phyloP scores from a whole-genome alignment of 1,139 yeast genomes.

The Sugiyamaella novakii region DNA sequence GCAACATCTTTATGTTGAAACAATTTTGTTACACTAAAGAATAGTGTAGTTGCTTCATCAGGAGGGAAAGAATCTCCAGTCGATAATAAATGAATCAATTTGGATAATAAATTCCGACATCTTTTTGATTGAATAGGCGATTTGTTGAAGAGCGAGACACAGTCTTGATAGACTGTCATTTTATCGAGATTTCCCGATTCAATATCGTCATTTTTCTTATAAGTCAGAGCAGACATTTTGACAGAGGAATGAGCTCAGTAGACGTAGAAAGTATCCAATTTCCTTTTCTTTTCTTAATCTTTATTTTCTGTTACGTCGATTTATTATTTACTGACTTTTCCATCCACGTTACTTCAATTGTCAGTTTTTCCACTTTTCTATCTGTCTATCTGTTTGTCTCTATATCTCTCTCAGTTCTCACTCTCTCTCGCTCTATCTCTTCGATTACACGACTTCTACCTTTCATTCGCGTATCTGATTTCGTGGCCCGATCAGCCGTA shows the following conservation, averaged over 20 bases:
- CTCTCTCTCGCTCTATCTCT: background rate
- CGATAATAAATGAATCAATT: conserved; percentile 65
- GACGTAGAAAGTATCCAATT: background rate
- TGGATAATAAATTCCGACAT: conserved; percentile 77
- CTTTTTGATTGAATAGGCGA: conserved; percentile 86
- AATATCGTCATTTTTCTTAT: conserved; percentile 81
- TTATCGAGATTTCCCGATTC: conserved; percentile 80
- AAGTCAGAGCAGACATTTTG: conserved; percentile 73
- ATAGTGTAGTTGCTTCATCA: conserved; percentile 87
- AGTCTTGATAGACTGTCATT: conserved; percentile 97
- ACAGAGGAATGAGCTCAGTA: no score
- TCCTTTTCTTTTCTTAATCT: background rate
- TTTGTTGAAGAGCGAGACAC: conserved; percentile 89
- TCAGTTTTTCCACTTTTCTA: no score
- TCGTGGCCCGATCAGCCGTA: conserved; percentile 15
- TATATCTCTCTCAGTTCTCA: no score
- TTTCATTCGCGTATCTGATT: conserved; percentile 8
- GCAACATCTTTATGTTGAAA: conserved; percentile 92
- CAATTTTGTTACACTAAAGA: conserved; percentile 90
- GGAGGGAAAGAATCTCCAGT: conserved; percentile 86
- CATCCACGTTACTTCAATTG: no score
- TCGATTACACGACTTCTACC: conserved; percentile 1
- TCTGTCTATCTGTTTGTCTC: no score
- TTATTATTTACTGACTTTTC: no score
- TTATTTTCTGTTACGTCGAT: no score